Conservation (phyloP, 768 basidiomycete genomes). For the Trametes cubensis region DNA sequence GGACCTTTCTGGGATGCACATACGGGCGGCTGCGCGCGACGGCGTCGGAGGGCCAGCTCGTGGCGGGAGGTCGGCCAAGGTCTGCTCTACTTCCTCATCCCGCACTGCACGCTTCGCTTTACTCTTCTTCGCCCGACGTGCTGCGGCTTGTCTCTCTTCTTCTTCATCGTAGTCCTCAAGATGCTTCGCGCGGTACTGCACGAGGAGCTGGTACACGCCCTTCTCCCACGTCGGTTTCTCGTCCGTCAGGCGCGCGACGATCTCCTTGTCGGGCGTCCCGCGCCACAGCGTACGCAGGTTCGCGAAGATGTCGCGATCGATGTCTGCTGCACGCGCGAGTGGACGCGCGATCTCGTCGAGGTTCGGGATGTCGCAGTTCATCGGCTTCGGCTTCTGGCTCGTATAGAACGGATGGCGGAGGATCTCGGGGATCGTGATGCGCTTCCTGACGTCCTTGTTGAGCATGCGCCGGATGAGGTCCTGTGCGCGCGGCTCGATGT, state of each 20-base stretch:
- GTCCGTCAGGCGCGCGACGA: conserved; percentile 67
- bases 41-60: conserved; percentile 66
- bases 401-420: conserved; percentile 78
- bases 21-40: conserved; percentile 48
- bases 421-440: conserved; percentile 86
- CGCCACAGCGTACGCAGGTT: conserved; percentile 95
- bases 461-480: conserved; percentile 84
- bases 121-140: conserved; percentile 39
- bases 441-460: conserved; percentile 65
- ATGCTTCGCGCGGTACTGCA: conserved; percentile 76
- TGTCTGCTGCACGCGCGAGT: conserved; percentile 58
- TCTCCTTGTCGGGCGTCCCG: conserved; percentile 70
- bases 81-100: conserved; percentile 20
- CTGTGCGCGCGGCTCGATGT: conserved; percentile 69
- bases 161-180: conserved; percentile 77
- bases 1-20: conserved; percentile 21
- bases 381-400: conserved; percentile 51
- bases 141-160: conserved; percentile 47
- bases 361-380: conserved; percentile 51
- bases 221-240: conserved; percentile 89
- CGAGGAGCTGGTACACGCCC: conserved; percentile 90
- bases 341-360: conserved; percentile 73
- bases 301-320: conserved; percentile 88
- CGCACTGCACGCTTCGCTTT: conserved; percentile 33
- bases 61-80: conserved; percentile 44